Percentiles rank a stretch among this genome's conserved stretches.
phyloP scores from a whole-genome alignment of 1,284 basidiomycete species.

The Moniliophthora roreri region DNA sequence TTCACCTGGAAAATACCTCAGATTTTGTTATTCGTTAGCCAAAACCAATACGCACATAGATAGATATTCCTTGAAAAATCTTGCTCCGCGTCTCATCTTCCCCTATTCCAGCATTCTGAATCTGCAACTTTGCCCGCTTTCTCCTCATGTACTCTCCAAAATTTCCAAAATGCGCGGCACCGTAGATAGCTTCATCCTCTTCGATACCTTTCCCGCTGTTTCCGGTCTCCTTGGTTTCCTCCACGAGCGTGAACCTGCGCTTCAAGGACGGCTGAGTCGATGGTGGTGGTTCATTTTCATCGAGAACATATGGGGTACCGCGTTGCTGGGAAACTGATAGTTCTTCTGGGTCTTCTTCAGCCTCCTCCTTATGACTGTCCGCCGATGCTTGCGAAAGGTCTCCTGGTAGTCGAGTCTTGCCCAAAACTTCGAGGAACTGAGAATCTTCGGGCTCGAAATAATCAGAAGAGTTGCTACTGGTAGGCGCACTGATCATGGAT shows the following conservation, averaged over 20 bases:
- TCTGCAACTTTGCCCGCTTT: constrained; percentile 89
- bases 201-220: no score
- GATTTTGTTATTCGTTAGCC: neutral
- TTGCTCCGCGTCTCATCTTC: constrained; percentile 16
- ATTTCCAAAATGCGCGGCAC: constrained; percentile 77
- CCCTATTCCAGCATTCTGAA: constrained; percentile 73
- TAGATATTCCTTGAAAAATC: constrained; percentile 72
- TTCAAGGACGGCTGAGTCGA: constrained; percentile 35
- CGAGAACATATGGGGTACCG: neutral
- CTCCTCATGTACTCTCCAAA: constrained; percentile 87
- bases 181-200: constrained; percentile 58
- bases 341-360: constrained; percentile 24
- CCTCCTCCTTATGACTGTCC: constrained; percentile 14
- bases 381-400: constrained; percentile 27
- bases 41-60: constrained; percentile 63
- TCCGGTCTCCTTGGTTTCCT: constrained; percentile 11
- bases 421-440: constrained; percentile 51
- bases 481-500: neutral
- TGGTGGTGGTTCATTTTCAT: constrained; percentile 29
- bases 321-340: constrained; percentile 18
- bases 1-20: constrained; percentile 62
- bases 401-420: constrained; percentile 46
- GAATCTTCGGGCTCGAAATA: constrained; percentile 59
- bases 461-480: constrained; percentile 41
- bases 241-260: constrained; percentile 16